Evolutionary conservation across 805 yeast species (phyloP).

Genomic region (Wickerhamomyces silvicola): DNA sequence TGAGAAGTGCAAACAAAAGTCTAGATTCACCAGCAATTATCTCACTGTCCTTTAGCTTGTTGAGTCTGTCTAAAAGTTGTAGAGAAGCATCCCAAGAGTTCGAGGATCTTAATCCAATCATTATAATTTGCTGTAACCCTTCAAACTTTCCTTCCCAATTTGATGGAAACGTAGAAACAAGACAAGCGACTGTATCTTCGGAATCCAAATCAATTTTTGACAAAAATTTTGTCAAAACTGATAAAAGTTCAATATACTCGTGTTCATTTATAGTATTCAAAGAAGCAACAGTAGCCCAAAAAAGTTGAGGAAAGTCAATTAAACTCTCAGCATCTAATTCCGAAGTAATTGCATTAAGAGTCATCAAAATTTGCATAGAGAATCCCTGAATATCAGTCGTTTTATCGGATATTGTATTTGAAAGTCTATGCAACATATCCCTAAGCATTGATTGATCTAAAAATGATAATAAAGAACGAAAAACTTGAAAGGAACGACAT

Average conservation of each 20-base stretch:
- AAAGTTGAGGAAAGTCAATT: slow-evolving; percentile 84
- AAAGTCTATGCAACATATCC: slow-evolving; percentile 88
- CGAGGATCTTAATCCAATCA: slow-evolving; percentile 80
- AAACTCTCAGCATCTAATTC: slow-evolving; percentile 73
- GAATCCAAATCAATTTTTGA: slow-evolving; percentile 83
- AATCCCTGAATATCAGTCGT: slow-evolving; percentile 90
- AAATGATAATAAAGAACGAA: slow-evolving; percentile 74
- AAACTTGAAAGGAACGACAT: slow-evolving; percentile 90
- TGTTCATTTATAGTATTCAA: slow-evolving; percentile 85
- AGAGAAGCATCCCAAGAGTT: slow-evolving; percentile 74
- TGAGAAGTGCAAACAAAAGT: slow-evolving; percentile 61
- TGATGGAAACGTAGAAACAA: slow-evolving; percentile 83
- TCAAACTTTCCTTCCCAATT: slow-evolving; percentile 94
- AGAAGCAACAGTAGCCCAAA: slow-evolving; percentile 94
- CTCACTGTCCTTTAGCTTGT: slow-evolving; percentile 60
- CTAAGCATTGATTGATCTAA: slow-evolving; percentile 84
- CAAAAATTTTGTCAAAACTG: slow-evolving; percentile 74
- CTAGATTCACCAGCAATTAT: slow-evolving; percentile 70
- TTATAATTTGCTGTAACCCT: slow-evolving; percentile 73
- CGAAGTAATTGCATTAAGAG: slow-evolving; percentile 86
- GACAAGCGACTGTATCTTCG: slow-evolving; percentile 75
- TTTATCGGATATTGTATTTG: slow-evolving; percentile 89
- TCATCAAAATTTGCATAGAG: slow-evolving; percentile 95
- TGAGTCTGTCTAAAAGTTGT: slow-evolving; percentile 65
- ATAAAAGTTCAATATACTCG: slow-evolving; percentile 83